Conservation (phyloP, 257 asterid species). For the Capsicum rhomboideum region DNA sequence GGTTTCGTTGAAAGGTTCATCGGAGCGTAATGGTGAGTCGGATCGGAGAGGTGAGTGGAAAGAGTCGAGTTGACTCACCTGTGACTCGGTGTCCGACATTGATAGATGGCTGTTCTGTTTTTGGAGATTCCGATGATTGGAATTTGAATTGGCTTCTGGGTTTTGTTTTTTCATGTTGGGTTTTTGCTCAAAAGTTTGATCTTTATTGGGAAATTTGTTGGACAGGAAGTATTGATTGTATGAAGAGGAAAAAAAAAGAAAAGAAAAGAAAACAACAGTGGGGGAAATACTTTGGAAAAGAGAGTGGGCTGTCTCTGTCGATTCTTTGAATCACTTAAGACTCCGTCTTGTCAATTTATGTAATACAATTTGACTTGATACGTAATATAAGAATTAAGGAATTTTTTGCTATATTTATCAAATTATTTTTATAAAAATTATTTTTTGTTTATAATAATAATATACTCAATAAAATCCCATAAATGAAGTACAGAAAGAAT, state of each 20-base stretch:
- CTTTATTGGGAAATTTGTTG: neutral
- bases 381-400: too few relatives aligned
- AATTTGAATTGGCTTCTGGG: neutral
- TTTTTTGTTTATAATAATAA: too few relatives aligned
- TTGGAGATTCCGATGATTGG: conserved; percentile 16
- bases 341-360: too few relatives aligned
- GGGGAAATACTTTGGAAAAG: conserved; percentile 9
- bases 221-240: too few relatives aligned
- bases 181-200: neutral
- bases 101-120: conserved; percentile 46
- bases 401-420: too few relatives aligned
- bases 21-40: conserved; percentile 67
- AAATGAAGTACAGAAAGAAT: too few relatives aligned
- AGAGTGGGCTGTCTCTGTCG: neutral
- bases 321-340: neutral
- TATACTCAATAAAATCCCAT: too few relatives aligned
- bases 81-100: conserved; percentile 86
- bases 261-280: neutral
- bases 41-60: conserved; percentile 77
- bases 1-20: conserved; percentile 36
- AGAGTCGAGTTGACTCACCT: conserved; percentile 54
- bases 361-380: too few relatives aligned
- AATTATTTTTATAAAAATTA: too few relatives aligned
- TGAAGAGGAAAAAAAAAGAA: too few relatives aligned
- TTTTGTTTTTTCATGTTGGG: conserved; percentile 16